These are phyloP conservation scores for Dioscorea alata DNA, from an alignment of 106 monocot genomes.

Conservation along the genomic window DNA sequence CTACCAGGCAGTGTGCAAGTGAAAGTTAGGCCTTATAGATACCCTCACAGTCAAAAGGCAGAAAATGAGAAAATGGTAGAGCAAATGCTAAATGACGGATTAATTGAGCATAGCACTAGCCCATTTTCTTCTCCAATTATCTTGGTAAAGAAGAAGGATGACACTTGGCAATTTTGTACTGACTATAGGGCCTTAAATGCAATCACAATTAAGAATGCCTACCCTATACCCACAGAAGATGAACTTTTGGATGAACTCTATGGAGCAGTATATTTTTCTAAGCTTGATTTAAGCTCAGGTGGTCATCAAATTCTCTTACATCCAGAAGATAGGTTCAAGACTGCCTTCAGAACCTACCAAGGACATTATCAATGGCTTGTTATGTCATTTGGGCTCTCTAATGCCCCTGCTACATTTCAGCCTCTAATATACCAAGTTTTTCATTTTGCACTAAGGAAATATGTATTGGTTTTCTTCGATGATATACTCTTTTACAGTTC, in stretches of 20 bases:
- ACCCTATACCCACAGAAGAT: neutral
- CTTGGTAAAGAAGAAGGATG: constrained; percentile 3
- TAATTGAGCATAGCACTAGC: neutral
- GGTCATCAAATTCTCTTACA: neutral
- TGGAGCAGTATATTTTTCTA: neutral
- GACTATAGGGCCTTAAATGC: neutral
- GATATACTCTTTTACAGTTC: neutral
- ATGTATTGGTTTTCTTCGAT: neutral
- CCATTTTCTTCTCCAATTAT: constrained; percentile 1
- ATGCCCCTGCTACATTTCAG: neutral
- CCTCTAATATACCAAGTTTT: neutral
- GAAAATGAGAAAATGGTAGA: neutral
- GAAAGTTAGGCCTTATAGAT: constrained; percentile 1
- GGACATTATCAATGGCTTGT: constrained; percentile 1
- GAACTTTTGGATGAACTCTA: constrained; percentile 1
- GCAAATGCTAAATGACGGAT: neutral
- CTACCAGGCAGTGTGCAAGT: neutral
- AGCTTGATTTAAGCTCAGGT: neutral
- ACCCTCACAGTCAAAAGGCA: neutral
- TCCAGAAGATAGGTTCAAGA: neutral
- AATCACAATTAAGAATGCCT: neutral
- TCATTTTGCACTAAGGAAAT: neutral
- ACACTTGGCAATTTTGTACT: neutral
- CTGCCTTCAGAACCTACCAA: neutral
- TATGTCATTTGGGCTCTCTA: neutral